Base-by-base conservation (phyloP, 1,139 yeast species). In the Suhomyces bolitotheri region DNA sequence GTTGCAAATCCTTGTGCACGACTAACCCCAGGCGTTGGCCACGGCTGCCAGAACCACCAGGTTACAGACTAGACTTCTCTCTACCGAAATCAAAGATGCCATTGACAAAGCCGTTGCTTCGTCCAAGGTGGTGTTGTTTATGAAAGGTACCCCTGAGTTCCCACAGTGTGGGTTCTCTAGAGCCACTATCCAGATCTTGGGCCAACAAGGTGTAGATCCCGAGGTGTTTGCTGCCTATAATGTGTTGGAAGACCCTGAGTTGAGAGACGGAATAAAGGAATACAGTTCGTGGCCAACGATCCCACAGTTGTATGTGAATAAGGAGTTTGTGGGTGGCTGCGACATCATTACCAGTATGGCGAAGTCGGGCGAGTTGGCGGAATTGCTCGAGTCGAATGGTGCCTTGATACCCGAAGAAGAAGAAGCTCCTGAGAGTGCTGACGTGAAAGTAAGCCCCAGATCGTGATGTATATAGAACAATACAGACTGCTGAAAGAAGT, bases 151-250 rank as follows among this genome's bases (percentile, higher is more conserved):
- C 1, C 99, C 99, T 1, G 97, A 90, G 54, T 88, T 86, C 40
- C 99, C 99, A 20, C 95, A 89, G 54, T 94, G 99, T 71, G 98
- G 99, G 1, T 94, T 94, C 56, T 89, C 97, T 5, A 78, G 96
- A 55, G 95, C 96, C 34, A 87, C 97, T 12, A 90, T 94, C 49
- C 94, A 88, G 58, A 77, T 89, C 31, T 74, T 94, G 45, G 97
- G 98, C 13, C 94, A 89, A 59, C 95, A 90, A 59, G 98, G 98
- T 39, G 97, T 94, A 21, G 97, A 94, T 61, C 98, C 98, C 5
- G 76, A 70, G 30, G 90, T 92, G 62, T 90, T 94, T 64, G 97
- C 97, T 30, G 98, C 98, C 23, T 94, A 85, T 65, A 92, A 94
- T 54, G 98, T 94, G 0, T 71, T 94, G 48, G 98, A 92, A 62